Percentiles rank a stretch among this genome's conserved stretches.
phyloP scores from a whole-genome alignment of 1,139 yeast species.

The Keqinozyma sinolaborantium region DNA sequence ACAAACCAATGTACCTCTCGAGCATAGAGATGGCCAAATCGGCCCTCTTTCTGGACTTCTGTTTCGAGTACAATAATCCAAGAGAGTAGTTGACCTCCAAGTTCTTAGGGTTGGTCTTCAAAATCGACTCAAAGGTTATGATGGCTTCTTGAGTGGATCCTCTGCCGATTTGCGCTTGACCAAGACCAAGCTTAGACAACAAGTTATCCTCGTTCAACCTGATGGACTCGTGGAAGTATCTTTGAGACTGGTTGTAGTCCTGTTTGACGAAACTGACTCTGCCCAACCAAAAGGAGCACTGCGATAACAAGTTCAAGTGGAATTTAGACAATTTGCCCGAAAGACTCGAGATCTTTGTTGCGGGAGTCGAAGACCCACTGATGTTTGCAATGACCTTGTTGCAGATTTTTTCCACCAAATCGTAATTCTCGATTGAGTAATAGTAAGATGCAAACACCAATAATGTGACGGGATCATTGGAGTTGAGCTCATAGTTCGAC shows the following conservation, averaged over 20 bases:
- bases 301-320: conserved; percentile 53
- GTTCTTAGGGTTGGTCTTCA: conserved; percentile 64
- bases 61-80: conserved; percentile 67
- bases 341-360: conserved; percentile 13
- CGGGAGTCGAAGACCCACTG: conserved; percentile 12
- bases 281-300: conserved; percentile 83
- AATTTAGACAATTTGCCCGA: conserved; percentile 22
- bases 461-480: conserved; percentile 36
- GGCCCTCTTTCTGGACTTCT: conserved; percentile 31
- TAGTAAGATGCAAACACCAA: conserved; percentile 50
- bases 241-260: conserved; percentile 67
- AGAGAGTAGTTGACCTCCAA: conserved; percentile 74
- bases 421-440: conserved; percentile 59
- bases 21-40: conserved; percentile 61
- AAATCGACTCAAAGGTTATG: conserved; percentile 74
- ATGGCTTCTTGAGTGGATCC: conserved; percentile 80
- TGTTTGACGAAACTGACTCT: conserved; percentile 61
- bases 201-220: conserved; percentile 59
- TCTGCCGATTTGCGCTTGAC: conserved; percentile 77
- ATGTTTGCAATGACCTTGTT: conserved; percentile 43
- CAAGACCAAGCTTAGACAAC: conserved; percentile 77
- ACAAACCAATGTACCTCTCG: conserved; percentile 68
- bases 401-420: conserved; percentile 55
- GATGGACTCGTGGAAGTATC: conserved; percentile 68
- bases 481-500: conserved; percentile 20